Percentiles rank a stretch among this genome's conserved stretches.
phyloP scores from a whole-genome alignment of 495 filamentous ascomycete species.

The Aeminium ludgeri region DNA sequence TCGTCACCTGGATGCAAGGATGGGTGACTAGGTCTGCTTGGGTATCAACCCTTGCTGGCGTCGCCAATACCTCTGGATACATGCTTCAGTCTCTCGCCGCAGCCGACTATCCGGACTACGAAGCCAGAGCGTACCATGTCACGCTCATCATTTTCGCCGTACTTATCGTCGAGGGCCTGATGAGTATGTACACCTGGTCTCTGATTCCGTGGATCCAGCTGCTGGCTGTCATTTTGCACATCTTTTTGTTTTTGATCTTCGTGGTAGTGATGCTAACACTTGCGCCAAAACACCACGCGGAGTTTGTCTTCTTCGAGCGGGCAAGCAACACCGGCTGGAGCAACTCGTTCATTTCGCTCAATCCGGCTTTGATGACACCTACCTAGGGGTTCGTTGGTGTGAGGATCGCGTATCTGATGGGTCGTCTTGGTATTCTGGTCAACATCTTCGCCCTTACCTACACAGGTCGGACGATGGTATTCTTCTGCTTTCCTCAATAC shows the following conservation, averaged over 20 bases:
- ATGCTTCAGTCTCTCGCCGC: slow-evolving; percentile 32
- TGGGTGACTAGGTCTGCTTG: slow-evolving; percentile 29
- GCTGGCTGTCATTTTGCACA: slow-evolving; percentile 31
- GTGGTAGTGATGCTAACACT: slow-evolving; percentile 29
- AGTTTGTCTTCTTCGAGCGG: slow-evolving; percentile 25
- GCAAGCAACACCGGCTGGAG: background rate
- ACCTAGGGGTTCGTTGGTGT: slow-evolving; percentile 3
- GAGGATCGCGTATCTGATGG: slow-evolving; percentile 13
- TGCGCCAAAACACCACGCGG: slow-evolving; percentile 26
- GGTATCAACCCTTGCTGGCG: slow-evolving; percentile 10
- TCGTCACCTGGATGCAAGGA: slow-evolving; percentile 25
- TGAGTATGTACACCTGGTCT: slow-evolving; percentile 29
- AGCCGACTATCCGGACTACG: slow-evolving; percentile 29
- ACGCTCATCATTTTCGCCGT: slow-evolving; percentile 33
- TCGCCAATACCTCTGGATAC: slow-evolving; percentile 26
- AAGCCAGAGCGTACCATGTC: slow-evolving; percentile 28
- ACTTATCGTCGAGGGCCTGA: slow-evolving; percentile 23
- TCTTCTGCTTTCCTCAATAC: slow-evolving; percentile 16
- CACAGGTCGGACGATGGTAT: slow-evolving; percentile 15
- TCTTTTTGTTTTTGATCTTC: slow-evolving; percentile 31
- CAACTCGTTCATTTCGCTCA: background rate
- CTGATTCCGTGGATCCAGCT: slow-evolving; percentile 32
- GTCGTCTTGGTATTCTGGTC: slow-evolving; percentile 13
- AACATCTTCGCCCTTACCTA: slow-evolving; percentile 19
- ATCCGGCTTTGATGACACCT: background rate